A percentile compares a stretch with the other conserved stretches of the same genome.
Evolutionary conservation across 192 early-diverging fungal species (phyloP).

Genomic region (Umbelopsis isabellina): DNA sequence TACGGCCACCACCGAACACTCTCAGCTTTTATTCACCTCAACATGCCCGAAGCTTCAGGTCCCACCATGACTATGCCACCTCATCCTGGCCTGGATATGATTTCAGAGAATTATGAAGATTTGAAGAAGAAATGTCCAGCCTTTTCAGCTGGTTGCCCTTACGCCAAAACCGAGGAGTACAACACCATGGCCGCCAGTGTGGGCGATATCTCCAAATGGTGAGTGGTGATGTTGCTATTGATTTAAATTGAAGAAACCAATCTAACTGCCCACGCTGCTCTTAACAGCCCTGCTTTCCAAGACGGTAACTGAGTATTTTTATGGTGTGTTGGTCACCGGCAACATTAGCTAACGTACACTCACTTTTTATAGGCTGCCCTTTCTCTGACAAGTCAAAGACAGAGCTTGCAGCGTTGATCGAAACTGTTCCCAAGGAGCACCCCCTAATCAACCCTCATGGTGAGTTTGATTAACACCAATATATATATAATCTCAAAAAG

Average conservation of each 20-base stretch:
- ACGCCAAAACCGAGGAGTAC: constrained; percentile 26
- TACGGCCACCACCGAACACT: no score
- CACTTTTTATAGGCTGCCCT: constrained; percentile 21
- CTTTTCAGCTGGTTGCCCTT: constrained; percentile 25
- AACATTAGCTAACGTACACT: neutral
- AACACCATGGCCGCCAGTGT: constrained; percentile 22
- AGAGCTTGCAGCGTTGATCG: constrained; percentile 22
- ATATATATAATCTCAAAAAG: neutral
- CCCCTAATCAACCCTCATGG: constrained; percentile 27
- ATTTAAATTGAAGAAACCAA: neutral
- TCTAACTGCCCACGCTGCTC: neutral
- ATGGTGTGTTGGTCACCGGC: no score
- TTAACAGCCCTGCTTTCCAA: constrained; percentile 25
- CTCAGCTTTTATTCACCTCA: neutral
- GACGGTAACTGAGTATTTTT: neutral
- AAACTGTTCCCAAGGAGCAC: constrained; percentile 22
- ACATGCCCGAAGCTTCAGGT: constrained; percentile 6
- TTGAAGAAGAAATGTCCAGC: constrained; percentile 27
- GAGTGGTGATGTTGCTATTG: neutral
- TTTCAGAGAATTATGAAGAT: constrained; percentile 30
- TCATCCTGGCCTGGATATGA: constrained; percentile 26
- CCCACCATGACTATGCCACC: constrained; percentile 10
- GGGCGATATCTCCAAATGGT: constrained; percentile 30
- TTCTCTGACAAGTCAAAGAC: constrained; percentile 29
- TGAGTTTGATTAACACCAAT: neutral